Conservation (phyloP, 202 grass and related monocot genomes). For the Bolboschoenoplectus hybrid region DNA sequence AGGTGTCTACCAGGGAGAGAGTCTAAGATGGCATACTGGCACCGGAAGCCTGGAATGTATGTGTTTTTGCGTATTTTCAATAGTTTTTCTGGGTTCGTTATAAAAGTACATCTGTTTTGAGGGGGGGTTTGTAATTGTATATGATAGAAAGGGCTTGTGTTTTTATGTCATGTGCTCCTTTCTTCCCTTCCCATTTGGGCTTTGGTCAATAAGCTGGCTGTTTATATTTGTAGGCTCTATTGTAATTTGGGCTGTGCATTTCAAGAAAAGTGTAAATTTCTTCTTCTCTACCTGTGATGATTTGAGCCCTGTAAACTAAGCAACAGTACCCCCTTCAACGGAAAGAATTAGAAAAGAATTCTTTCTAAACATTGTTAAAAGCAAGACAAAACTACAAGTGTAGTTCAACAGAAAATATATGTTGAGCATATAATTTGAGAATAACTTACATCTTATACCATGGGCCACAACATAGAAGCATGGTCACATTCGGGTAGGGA, state of each 20-base stretch:
- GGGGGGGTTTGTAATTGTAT: neutral
- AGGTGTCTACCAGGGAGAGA: neutral
- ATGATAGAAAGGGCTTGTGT: conserved; percentile 22
- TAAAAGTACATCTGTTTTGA: neutral
- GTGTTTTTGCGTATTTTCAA: neutral
- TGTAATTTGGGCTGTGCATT: neutral
- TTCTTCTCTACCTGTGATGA: neutral
- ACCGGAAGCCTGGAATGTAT: neutral
- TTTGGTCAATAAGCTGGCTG: neutral
- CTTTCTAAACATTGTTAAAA: neutral
- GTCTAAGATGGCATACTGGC: neutral
- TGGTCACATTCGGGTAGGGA: neutral
- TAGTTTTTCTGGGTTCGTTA: neutral
- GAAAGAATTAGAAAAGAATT: neutral
- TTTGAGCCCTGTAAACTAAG: neutral
- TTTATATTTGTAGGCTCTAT: conserved; percentile 6
- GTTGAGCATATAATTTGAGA: too few species aligned
- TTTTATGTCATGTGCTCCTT: conserved; percentile 11
- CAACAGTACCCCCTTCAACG: neutral
- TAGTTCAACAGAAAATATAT: too few species aligned
- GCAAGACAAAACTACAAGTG: neutral
- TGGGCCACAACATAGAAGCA: neutral
- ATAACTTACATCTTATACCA: neutral
- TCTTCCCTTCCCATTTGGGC: conserved; percentile 7
- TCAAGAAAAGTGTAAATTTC: conserved; percentile 12